Conservation (phyloP, 768 basidiomycete species). For the Mycena vitilis region DNA sequence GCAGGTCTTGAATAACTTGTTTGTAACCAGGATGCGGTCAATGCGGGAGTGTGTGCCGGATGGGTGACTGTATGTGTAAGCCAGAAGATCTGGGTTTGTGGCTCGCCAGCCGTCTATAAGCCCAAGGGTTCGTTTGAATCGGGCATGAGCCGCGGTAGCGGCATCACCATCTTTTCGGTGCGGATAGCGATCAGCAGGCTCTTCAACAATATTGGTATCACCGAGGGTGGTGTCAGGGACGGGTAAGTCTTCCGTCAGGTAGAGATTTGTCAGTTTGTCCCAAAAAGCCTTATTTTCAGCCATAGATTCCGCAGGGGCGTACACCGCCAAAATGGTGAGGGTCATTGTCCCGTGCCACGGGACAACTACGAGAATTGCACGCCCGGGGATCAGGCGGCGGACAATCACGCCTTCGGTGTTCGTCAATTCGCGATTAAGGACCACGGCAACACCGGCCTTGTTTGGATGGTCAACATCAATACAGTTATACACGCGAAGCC, state of each 20-base stretch:
- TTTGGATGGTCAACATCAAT: constrained; percentile 18
- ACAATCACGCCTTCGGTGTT: constrained; percentile 2
- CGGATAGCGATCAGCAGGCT: constrained; percentile 25
- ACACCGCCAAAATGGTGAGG: constrained; percentile 29
- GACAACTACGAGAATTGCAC: constrained; percentile 20
- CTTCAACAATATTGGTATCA: constrained; percentile 27
- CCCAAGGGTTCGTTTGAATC: constrained; percentile 11
- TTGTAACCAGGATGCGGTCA: constrained; percentile 3
- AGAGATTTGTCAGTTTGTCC: not conserved
- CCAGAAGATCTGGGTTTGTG: not conserved
- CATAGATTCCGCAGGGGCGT: constrained; percentile 33
- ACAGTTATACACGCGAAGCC: constrained; percentile 13
- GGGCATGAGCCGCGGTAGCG: not conserved
- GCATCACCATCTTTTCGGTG: constrained; percentile 1
- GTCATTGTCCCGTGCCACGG: constrained; percentile 25
- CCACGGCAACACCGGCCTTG: constrained; percentile 29
- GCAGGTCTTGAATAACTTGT: not conserved
- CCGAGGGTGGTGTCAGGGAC: constrained; percentile 15
- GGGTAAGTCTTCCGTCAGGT: constrained; percentile 10
- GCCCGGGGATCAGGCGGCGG: not conserved
- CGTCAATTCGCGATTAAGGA: constrained; percentile 33
- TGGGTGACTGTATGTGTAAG: constrained; percentile 2
- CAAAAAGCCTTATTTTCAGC: constrained; percentile 31
- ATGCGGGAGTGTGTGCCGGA: constrained; percentile 8
- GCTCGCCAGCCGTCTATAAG: constrained; percentile 29